Evolutionary conservation across 352 stramenopile genomes (phyloP), one percentile per base, ranked within the genome.

Genomic region (Globisporangium perplexum): DNA sequence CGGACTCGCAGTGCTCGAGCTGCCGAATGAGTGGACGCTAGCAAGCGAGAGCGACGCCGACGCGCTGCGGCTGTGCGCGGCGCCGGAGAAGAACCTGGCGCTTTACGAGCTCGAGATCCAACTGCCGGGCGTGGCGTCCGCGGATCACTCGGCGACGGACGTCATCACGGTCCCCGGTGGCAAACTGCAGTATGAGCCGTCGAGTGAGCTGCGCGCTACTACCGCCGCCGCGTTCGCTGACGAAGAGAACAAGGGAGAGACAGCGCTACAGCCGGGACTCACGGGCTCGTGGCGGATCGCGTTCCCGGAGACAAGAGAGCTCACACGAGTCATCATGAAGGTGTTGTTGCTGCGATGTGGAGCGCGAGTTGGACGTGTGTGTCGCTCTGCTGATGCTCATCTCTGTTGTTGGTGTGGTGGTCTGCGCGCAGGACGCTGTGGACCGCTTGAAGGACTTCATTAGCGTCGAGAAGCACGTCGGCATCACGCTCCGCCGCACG

Each of bases 21-120:
- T 78, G 23, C 78, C 78, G 15, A 38, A 28, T 11, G 71, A 88
- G 24, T 89, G 78, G 78, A 80, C 52, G 15, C 20, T 72, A 22
- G 26, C 60, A 17, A 67, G 72, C 33, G 59, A 58, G 30, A 76
- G 43, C 43, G 74, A 87, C 35, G 76, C 86, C 3, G 76, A 85
- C 24, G 78, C 76, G 0, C 7, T 72, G n/a, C 59, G 61, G 3
- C 20, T 71, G 28, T 83, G 71, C 51, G 62, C 50, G 0, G 50
- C 69, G 0, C 15, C 56, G 0, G 75, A 87, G 17, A 57, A 66
- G 8, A 87, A 86, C 43, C 28, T 63, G 0, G 70, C 72, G 4
- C 55, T 47, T 4, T 89, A 86, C 59, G 74, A 87, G 12, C 35
- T 89, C 18, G 71, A 83, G 30, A 56, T 83, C n/a, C 28, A 36